Base-by-base conservation (phyloP, 257 asterid species). In the Petunia secreta region DNA sequence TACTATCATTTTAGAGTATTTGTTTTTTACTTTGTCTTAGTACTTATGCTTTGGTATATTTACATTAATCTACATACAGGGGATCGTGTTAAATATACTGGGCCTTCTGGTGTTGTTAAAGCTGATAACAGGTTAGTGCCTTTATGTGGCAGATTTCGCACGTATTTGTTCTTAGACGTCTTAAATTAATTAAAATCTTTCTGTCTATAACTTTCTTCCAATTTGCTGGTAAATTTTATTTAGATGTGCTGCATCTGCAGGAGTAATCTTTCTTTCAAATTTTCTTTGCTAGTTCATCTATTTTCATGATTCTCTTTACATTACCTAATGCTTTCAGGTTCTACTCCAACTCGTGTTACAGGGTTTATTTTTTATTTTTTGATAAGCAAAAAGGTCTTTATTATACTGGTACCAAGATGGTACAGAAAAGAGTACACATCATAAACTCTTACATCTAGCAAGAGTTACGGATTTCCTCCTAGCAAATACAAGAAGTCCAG, bases 51-150 rank as follows among this genome's bases (percentile, higher is more conserved):
- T 15, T 65, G 63, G 40, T 78, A 46, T 52, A 50, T 64, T 79
- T 63, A 63, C 65, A 79, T 79, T 50, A 43, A 64, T 79, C 80
- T 87, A 62, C 84, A 85, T 58, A 80, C 91, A 96, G 99, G 99
- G 83, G 98, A 94, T 89, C 96, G 92, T 77, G 95, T 96, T 82
- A 94, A 92, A 87, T 96, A 96, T 86, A 86, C 82, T 69, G 99
- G 99, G 82, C 91, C 92, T 40, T 84, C 96, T 53, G 86, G 85
- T 80, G 75, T 74, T 82, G 60, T 87, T 80, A 92, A 89, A 86
- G 95, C 88, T 43, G 91, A 91, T 84, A 91, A 87, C 79, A 96
- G 96, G 99, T 94, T 75, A 82, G 75, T 80, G 68, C 78, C 83
- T 80, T 80, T 77, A 68, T 34, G 69, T 68, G 78, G 36, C 76